Evolutionary conservation across 1,139 yeast species (phyloP).

Genomic region (Saccharomyces hybrid): DNA sequence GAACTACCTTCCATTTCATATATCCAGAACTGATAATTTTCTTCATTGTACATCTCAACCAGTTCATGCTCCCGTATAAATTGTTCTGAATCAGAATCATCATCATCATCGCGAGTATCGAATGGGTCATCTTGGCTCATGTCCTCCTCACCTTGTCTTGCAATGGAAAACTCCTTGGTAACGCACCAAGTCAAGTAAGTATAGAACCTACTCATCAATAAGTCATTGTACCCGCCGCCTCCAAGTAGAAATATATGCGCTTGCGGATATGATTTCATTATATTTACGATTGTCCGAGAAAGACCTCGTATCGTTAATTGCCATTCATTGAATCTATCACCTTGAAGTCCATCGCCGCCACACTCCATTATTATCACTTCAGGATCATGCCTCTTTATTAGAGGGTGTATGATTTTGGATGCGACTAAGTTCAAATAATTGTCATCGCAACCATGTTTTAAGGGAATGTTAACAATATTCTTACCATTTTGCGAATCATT

Average conservation of each 20-base stretch:
- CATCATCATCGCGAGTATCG: not conserved
- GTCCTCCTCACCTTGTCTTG: not conserved
- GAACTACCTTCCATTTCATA: conserved; percentile 27
- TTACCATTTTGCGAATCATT: conserved; percentile 32
- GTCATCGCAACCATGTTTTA: conserved; percentile 50
- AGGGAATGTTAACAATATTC: conserved; percentile 46
- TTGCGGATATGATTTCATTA: conserved; percentile 30
- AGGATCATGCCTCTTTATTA: conserved; percentile 37
- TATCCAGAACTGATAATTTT: conserved; percentile 46
- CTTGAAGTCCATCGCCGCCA: conserved; percentile 64
- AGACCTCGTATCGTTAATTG: conserved; percentile 51
- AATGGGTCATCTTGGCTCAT: not conserved
- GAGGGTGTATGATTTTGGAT: conserved; percentile 39
- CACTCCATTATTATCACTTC: conserved; percentile 55
- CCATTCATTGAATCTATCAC: conserved; percentile 61
- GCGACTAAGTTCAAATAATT: conserved; percentile 35
- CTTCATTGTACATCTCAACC: conserved; percentile 40
- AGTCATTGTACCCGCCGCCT: conserved; percentile 70
- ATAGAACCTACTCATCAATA: conserved; percentile 60
- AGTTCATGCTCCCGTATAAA: conserved; percentile 47
- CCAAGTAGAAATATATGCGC: conserved; percentile 48
- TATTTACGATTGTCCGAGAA: conserved; percentile 32
- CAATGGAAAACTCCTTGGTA: conserved; percentile 8
- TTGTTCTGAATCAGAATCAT: conserved; percentile 23
- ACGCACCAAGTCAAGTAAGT: conserved; percentile 44